Conservation (phyloP, 2,329 filamentous ascomycete species). For the Aspergillus pseudoglaucus region DNA sequence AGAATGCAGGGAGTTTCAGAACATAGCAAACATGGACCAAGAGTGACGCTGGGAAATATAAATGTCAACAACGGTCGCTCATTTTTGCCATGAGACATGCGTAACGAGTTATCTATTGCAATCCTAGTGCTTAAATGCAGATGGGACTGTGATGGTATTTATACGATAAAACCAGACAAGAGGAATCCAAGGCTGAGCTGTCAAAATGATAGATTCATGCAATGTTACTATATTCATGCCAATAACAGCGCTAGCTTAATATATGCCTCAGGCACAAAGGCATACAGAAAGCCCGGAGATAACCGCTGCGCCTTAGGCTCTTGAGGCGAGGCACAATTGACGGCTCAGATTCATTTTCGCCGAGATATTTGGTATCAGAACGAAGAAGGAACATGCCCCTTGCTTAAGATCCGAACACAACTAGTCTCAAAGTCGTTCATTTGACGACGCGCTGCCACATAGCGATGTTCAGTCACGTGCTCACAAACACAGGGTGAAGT, state of each 20-base stretch:
- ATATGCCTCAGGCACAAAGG: background rate
- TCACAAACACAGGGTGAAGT: no score
- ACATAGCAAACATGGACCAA: constrained; percentile 16
- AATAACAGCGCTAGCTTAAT: background rate
- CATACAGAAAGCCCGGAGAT: background rate
- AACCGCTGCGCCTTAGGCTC: background rate
- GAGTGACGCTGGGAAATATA: background rate
- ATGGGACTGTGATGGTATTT: background rate
- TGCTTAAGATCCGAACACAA: no score
- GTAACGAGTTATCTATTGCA: background rate
- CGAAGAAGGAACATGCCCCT: no score
- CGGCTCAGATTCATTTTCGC: background rate
- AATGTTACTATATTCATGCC: background rate
- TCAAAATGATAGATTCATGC: no score
- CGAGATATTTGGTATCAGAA: no score
- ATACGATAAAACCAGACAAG: background rate
- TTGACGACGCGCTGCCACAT: no score
- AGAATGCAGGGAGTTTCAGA: constrained; percentile 15
- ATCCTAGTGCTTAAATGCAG: background rate
- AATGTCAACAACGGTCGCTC: background rate
- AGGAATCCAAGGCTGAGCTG: no score
- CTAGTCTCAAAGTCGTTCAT: no score
- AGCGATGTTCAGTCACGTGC: no score
- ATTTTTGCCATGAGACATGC: background rate
- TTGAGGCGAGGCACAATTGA: background rate